Base-by-base conservation (phyloP, 108 stramenopile species). In the Nannochloropsis gaditana region DNA sequence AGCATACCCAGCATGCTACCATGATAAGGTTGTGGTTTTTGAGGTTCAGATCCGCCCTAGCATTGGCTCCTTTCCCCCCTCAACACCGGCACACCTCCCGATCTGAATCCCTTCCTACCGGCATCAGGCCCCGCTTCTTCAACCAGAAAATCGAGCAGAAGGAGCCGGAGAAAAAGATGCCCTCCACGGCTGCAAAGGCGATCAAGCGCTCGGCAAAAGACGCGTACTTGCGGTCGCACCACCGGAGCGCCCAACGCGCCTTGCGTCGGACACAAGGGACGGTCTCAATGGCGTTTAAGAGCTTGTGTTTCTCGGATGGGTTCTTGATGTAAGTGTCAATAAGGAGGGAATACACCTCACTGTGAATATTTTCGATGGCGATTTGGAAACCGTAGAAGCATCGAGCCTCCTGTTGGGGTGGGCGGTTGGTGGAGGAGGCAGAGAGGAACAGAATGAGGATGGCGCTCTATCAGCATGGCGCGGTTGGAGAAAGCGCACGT, bases 311-410 rank as follows among this genome's bases (percentile, higher is more conserved):
- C 88, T 91, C 90, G 5, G 43, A 41, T 11, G 80, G 42, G 84
- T 91, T 90, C 84, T 94, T 95, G 84, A 99, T 94, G 90, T 98
- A 98, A 0, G 98, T 99, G 90, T 99, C 99, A 92, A 99, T 99
- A 84, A 99, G 91, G 19, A 99, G 92, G 79, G 92, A 94, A 90
- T 99, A 99, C 8, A 98, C 98, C 92, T 99, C 99, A 44, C 93
- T 93, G 91, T 99, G 99, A 87, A 99, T 99, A 87, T 98, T 99
- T 91, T 99, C 99, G 82, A 99, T 97, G 50, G 98, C 98, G 87
- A 99, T 99, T 92, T 99, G 99, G 85, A 99, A 99, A 45, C 99
- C 99, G 89, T 99, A 99, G 91, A 99, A 99, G 90, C 98, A 99
- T 11, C 99, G 92, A 19, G 99, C 99, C 92, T 99, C 99, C 47